A percentile compares a stretch with the other conserved stretches of the same genome.
Conservation (phyloP, 2,329 filamentous ascomycete genomes). For the Chrysosporium queenslandicum region DNA sequence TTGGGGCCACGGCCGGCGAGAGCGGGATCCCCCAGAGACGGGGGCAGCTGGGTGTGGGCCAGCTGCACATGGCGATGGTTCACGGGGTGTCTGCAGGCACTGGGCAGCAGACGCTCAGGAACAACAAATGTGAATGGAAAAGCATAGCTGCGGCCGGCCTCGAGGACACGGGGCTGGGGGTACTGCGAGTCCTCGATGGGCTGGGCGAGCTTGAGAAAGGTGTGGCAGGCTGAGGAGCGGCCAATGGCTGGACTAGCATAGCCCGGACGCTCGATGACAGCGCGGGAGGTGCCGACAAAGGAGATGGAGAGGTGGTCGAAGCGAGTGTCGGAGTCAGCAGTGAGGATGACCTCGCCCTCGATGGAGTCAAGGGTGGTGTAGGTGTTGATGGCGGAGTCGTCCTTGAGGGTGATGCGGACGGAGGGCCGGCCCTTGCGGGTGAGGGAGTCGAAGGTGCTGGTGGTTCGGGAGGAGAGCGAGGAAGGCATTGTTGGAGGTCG, state of each 20-base stretch:
- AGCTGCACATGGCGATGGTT: constrained; percentile 44
- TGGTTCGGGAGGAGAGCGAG: constrained; percentile 1
- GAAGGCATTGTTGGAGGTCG: background rate
- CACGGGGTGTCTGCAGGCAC: constrained; percentile 47
- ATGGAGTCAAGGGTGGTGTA: constrained; percentile 28
- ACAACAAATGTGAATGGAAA: constrained; percentile 57
- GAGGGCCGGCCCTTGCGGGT: background rate
- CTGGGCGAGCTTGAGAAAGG: constrained; percentile 53
- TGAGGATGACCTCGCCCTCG: constrained; percentile 23
- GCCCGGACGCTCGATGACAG: constrained; percentile 47
- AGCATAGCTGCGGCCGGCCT: constrained; percentile 46
- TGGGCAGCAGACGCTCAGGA: constrained; percentile 50
- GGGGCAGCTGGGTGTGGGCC: constrained; percentile 50
- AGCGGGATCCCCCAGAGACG: constrained; percentile 51
- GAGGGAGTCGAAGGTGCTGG: constrained; percentile 7
- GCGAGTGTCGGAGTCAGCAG: constrained; percentile 22
- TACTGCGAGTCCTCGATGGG: constrained; percentile 46
- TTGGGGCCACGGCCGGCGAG: constrained; percentile 42
- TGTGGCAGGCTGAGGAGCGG: constrained; percentile 47
- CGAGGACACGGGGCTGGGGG: constrained; percentile 46
- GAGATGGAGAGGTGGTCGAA: constrained; percentile 25
- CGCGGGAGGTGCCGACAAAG: constrained; percentile 38
- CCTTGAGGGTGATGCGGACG: constrained; percentile 12
- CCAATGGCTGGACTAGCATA: constrained; percentile 44
- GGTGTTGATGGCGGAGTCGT: constrained; percentile 13